Base-by-base conservation (phyloP, 345 rosid species). In the Mangifera indica region DNA sequence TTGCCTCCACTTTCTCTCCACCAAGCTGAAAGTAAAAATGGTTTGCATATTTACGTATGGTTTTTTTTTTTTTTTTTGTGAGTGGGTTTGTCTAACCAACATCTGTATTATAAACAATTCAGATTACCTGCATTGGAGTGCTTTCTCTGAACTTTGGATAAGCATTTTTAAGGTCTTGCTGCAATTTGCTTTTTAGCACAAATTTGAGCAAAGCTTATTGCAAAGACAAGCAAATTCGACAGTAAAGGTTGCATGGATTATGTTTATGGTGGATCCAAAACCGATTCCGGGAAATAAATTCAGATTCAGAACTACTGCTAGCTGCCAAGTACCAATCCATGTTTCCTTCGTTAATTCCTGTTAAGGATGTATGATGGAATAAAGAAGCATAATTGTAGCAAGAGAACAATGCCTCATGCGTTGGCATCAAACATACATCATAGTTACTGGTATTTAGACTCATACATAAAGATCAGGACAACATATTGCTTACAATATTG, bases 1-100 rank as follows among this genome's bases (percentile, higher is more conserved):
- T 72, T n/a, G n/a, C n/a, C n/a, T 65, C 81, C 81, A 78, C 70
- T 69, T 20, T 48, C 71, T 29, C 32, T 63, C 74, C 74, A 62
- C 81, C 42, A 8, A 67, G 54, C 20, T 29, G 32, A 29, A 29
- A 1, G 32, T 29, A 29, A 29, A 29, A 29, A 29, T 29, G 32
- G 32, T 29, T 29, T 29, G 22, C 69, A 72, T 66, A 52, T 60
- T 67, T 72, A 11, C 51, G 44, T 1, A 5, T 37, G 12, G 3
- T 72, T 5, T 18, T 25, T 37, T 7, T 65, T n/a, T n/a, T n/a
- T n/a, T n/a, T n/a, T n/a, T n/a, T n/a, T n/a, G n/a, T n/a, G 53
- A 71, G 71, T 76, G 60, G 60, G 60, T 72, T 66, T 63, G 66
- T 63, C 76, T 51, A 66, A 37, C 42, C 42, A 7, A 63, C 72